Evolutionary conservation across 768 basidiomycete species (phyloP), one percentile per base, ranked within the genome.

Genomic region (Calocybe indica): DNA sequence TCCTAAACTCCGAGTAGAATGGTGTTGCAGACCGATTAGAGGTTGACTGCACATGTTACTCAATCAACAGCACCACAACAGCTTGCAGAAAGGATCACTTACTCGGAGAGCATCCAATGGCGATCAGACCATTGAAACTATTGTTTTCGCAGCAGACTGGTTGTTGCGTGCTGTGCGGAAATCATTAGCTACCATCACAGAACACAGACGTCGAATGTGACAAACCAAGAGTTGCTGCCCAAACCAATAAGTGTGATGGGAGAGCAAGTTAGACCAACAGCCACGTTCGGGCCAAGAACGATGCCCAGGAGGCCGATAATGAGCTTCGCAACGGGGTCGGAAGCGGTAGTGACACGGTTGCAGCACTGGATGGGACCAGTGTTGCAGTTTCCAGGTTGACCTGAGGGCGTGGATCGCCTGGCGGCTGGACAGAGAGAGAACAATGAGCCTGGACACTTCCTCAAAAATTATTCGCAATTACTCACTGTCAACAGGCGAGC

Each of bases 141-240:
- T 76, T 73, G 49, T 69, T 64, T 28, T 61, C 51, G 57, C 78
- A 79, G 59, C 76, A 79, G 37, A 77, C 70, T 8, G 72, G 60
- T 52, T 76, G 70, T 10, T 51, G 41, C 5, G 50, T 36, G 63
- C 74, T 76, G 43, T 11, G 14, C 12, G 13, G 33, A 29, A 3
- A 31, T n/a, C 33, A 37, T 40, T 13, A 29, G 7, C 40, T 6
- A 13, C 8, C 13, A 14, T 44, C 30, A 8, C 5, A 37, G 37
- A 44, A 41, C 1, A 15, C 11, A 33, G 14, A 31, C 46, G 4
- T 28, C 46, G 33, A 50, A 43, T 2, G 40, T 40, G 48, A 61
- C 22, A 44, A 52, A 70, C 69, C 70, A 70, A 36, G 55, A 46
- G 49, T 54, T 63, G 9, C 60, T 56, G 28, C 67, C 65, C 44